Evolutionary conservation across 495 filamentous ascomycete species (phyloP), one percentile per base, ranked within the genome.

Genomic region (Aspergillus egyptiacus): DNA sequence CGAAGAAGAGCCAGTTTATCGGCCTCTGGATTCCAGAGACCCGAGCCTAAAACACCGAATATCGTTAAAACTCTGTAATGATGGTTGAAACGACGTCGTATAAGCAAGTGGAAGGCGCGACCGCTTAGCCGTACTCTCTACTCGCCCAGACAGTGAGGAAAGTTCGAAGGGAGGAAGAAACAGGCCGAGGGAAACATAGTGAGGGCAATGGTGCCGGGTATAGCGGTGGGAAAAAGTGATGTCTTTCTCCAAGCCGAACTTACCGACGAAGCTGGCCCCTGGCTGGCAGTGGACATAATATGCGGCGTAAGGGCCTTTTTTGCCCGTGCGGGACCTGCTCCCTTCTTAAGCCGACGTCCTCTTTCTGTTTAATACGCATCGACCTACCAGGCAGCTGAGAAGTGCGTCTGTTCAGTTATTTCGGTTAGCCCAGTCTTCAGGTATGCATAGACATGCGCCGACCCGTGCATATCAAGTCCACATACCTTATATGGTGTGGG

Each of bases 401-500:
- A 91, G 67, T 89, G 81, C 27, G 85, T 78, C 80, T 84, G 57
- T 44, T 48, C 55, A 35, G 44, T 24, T 27, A 32, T 45, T 23
- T 43, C 28, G 23, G 53, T 74, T 53, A 72, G 67, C 52, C 42
- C 46, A 35, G 33, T 49, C n/a, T n/a, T n/a, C 20, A 25, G 45
- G 25, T 4, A 19, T 42, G 7, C 22, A 46, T 32, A 20, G 22
- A 14, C 33, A 5, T 27, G 5, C 5, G 10, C 5, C 28, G n/a
- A 31, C 2, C 6, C 18, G 28, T 27, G 10, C 34, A 18, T 25
- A 30, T 34, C 31, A 45, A 42, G 35, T 35, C 30, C 43, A 61
- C 70, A 56, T 71, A 86, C 85, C 75, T 93, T 95, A 65, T 95
- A 95, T 1, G 89, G 89, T 2, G 87, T 90, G 25, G 77, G 85